Base-by-base conservation (phyloP, 2,329 filamentous ascomycete species). In the Curvularia lunata region DNA sequence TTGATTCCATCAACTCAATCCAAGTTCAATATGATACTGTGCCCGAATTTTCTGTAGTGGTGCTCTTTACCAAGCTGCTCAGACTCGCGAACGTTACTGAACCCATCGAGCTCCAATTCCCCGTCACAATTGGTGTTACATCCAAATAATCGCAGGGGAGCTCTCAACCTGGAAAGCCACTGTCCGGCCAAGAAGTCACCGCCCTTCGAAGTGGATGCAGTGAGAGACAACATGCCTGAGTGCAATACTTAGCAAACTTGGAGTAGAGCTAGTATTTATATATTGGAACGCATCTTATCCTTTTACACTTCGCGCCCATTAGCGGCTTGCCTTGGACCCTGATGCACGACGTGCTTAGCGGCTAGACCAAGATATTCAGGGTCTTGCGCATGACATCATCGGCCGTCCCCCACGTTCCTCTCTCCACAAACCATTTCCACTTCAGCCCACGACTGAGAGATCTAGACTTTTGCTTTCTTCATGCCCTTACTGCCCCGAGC, bases 401-500 rank as follows among this genome's bases (percentile, higher is more conserved):
- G n/a, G n/a, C 16, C 23, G 25, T 28, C 32, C 23, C 32, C 23
- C 21, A 9, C 42, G 48, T 27, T 47, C 19, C 34, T 47, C 16
- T 12, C 34, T 21, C 41, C 45, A 13, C 41, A 38, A n/a, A 10
- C 30, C 28, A 16, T 2, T 38, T 41, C 32, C 37, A 21, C 43
- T 19, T 30, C 50, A 23, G 43, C 48, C 37, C 13, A 34, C 13
- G 19, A 43, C 25, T 32, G 23, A 28, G 21, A 53, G 37, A 27
- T 62, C 60, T 56, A 62, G 60, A 48, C 48, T 30, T 21, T 40
- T 40, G 38, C 32, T 19, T 34, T 7, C 9, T 52, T 43, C 13
- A n/a, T 27, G n/a, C 41, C 6, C 3, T 23, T 19, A 34, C 21
- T 25, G 7, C 23, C 21, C 18, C 5, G 28, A 28, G 4, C n/a